Evolutionary conservation across 257 asterid species (phyloP).

Genomic region (Ballota nigra): DNA sequence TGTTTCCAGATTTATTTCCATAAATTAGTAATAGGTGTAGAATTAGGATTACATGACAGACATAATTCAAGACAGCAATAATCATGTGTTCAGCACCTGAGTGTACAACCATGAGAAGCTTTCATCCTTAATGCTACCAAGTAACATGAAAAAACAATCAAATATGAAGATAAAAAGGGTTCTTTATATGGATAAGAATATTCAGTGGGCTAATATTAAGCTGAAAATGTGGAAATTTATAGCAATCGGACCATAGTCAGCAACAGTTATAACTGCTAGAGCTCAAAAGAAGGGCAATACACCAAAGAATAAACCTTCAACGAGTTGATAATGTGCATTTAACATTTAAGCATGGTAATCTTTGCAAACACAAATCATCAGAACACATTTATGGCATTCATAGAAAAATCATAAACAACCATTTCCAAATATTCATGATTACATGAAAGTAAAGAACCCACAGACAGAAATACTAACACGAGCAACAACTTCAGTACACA

Average conservation of each 20-base stretch:
- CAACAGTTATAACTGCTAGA: not conserved
- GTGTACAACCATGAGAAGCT: not conserved
- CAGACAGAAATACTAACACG: not conserved
- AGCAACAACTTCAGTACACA: not conserved
- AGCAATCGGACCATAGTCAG: not conserved
- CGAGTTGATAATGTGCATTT: not conserved
- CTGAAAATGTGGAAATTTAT: not conserved
- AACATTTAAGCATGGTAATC: not conserved
- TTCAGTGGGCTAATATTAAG: not conserved
- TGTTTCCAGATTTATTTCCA: not conserved
- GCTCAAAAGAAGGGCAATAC: not conserved
- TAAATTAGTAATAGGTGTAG: not conserved
- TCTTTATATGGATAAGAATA: not conserved
- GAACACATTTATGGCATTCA: not conserved
- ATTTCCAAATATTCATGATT: not conserved
- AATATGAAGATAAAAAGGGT: not conserved
- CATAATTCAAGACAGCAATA: not conserved
- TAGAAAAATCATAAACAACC: not conserved
- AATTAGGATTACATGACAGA: not conserved
- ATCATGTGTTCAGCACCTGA: not conserved
- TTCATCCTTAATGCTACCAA: not conserved
- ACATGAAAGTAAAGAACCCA: not conserved
- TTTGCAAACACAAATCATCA: conserved; percentile 11
- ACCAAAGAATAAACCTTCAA: not conserved
- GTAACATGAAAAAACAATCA: not conserved